Evolutionary conservation across 2,329 filamentous ascomycete genomes (phyloP).

Genomic region (Colletotrichum sp.): DNA sequence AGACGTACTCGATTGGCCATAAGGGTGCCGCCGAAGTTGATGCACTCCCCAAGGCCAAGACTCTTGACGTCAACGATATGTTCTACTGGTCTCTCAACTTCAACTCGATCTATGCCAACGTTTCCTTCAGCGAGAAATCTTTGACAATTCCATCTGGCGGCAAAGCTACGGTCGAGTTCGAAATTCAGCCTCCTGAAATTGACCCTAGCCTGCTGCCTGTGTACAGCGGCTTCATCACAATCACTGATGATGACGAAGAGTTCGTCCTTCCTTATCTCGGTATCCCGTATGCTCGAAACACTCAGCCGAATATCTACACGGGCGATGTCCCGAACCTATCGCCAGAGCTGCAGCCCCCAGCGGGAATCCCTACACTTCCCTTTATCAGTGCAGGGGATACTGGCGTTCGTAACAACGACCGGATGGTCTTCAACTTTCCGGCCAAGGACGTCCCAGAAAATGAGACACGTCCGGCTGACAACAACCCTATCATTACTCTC

Average conservation of each 20-base stretch:
- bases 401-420: not conserved
- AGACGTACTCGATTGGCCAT: constrained; percentile 5
- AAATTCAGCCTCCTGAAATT: not conserved
- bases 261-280: constrained; percentile 5
- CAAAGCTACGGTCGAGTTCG: not conserved
- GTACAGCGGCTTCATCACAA: constrained; percentile 9
- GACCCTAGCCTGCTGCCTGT: not conserved
- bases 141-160: not conserved
- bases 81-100: constrained; percentile 13
- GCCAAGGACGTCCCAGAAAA: not conserved
- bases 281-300: not conserved
- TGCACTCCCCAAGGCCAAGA: not conserved
- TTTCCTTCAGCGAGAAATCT: not conserved
- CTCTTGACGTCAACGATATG: not conserved
- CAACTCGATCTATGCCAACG: not conserved
- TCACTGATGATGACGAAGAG: not conserved
- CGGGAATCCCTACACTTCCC: not conserved
- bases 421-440: constrained; percentile 4
- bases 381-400: not conserved
- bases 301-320: not conserved
- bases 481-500: not conserved
- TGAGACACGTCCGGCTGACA: not conserved
- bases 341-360: not conserved
- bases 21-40: constrained; percentile 1
- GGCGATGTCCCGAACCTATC: not conserved